phyloP scores from a whole-genome alignment of 345 rosid genomes.

The Aquilaria malaccensis region DNA sequence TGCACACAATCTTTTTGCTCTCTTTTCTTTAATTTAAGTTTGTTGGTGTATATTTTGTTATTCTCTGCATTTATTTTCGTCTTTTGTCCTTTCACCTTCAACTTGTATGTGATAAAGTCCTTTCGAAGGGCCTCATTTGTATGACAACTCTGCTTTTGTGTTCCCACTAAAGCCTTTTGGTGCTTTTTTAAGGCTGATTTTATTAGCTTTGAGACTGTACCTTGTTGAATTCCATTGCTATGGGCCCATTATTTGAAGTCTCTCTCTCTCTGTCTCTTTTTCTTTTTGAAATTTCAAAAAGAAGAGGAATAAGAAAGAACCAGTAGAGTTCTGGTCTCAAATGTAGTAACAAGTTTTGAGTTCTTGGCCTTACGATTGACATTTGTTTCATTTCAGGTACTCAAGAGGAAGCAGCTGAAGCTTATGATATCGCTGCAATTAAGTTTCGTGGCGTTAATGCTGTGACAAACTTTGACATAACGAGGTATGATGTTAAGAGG shows the following conservation, averaged over 20 bases:
- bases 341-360: too few species aligned
- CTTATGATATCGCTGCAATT: slow-evolving; percentile 73
- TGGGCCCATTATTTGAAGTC: slow-evolving; percentile 19
- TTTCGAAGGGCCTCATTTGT: slow-evolving; percentile 17
- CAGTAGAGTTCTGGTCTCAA: too few species aligned
- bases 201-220: slow-evolving; percentile 20
- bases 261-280: background rate
- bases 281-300: too few species aligned
- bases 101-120: slow-evolving; percentile 12
- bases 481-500: slow-evolving; percentile 66
- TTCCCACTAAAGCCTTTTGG: slow-evolving; percentile 26
- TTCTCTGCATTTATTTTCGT: background rate
- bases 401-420: slow-evolving; percentile 88
- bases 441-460: slow-evolving; percentile 76
- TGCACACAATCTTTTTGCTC: background rate
- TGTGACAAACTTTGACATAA: slow-evolving; percentile 72
- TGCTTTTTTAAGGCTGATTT: slow-evolving; percentile 45
- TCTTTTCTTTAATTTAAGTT: background rate
- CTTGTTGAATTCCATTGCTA: slow-evolving; percentile 11
- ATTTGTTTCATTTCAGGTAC: slow-evolving; percentile 33
- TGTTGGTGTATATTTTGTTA: background rate
- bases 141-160: slow-evolving; percentile 17
- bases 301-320: too few species aligned
- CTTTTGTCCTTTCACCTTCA: slow-evolving; percentile 12
- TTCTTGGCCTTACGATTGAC: too few species aligned